phyloP scores from a whole-genome alignment of 2,329 filamentous ascomycete species.

The Fusarium cicatricum region DNA sequence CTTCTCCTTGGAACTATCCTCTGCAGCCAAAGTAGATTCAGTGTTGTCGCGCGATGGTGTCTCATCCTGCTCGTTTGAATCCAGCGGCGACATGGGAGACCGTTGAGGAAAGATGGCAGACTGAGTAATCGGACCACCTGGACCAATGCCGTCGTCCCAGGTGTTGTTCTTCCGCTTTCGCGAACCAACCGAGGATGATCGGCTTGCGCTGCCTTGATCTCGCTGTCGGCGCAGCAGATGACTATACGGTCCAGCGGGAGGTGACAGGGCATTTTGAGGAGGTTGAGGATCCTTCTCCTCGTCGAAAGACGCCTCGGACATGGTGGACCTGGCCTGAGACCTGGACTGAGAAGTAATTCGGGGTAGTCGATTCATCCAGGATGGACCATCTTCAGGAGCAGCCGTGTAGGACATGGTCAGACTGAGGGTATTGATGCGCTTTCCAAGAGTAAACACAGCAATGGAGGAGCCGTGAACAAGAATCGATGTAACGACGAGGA shows the following conservation, averaged over 20 bases:
- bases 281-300: constrained; percentile 68
- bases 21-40: constrained; percentile 45
- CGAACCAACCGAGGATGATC: constrained; percentile 67
- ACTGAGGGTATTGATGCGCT: constrained; percentile 95
- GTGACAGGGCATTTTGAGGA: constrained; percentile 75
- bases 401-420: constrained; percentile 96
- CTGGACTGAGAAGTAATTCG: constrained; percentile 72
- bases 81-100: constrained; percentile 37
- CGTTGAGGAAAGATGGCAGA: constrained; percentile 84
- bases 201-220: constrained; percentile 72
- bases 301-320: constrained; percentile 79
- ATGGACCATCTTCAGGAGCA: constrained; percentile 85
- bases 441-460: constrained; percentile 95
- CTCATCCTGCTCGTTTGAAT: constrained; percentile 42
- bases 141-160: constrained; percentile 75
- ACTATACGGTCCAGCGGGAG: constrained; percentile 62
- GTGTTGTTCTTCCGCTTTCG: constrained; percentile 70
- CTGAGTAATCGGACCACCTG: constrained; percentile 87
- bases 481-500: constrained; percentile 93
- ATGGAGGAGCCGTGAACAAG: constrained; percentile 97
- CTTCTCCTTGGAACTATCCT: constrained; percentile 47
- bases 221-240: constrained; percentile 83
- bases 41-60: constrained; percentile 44
- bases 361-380: constrained; percentile 95
- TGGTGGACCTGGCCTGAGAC: constrained; percentile 83